phyloP scores from a whole-genome alignment of 2,329 filamentous ascomycete species.

The Colletotrichum godetiae region DNA sequence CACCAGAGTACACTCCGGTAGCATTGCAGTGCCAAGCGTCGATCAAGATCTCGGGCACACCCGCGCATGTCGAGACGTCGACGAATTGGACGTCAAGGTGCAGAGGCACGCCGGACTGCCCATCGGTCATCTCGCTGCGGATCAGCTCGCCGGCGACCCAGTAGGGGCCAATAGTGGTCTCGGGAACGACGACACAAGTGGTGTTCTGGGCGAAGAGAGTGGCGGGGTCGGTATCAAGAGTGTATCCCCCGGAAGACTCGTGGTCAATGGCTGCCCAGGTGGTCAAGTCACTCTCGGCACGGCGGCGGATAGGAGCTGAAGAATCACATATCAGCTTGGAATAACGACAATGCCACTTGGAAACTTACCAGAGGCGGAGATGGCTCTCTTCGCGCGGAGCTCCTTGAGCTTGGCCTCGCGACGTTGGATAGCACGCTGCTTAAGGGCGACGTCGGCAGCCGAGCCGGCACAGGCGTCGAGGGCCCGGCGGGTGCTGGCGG shows the following conservation, averaged over 20 bases:
- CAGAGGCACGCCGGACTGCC: not conserved
- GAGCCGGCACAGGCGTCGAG: not conserved
- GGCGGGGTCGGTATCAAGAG: not conserved
- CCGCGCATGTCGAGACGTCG: slow-evolving; percentile 6
- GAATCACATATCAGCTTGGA: not conserved
- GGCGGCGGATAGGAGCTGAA: not conserved
- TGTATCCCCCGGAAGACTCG: not conserved
- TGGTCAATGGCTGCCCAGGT: not conserved
- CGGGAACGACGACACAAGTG: not conserved
- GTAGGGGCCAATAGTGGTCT: not conserved
- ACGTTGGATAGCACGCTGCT: slow-evolving; percentile 3
- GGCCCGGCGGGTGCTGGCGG: not conserved
- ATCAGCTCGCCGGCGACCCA: slow-evolving; percentile 12
- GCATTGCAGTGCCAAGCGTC: slow-evolving; percentile 9
- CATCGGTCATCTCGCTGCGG: slow-evolving; percentile 10
- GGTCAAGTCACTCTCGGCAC: not conserved
- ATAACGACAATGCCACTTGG: too few species aligned
- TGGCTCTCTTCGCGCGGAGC: not conserved
- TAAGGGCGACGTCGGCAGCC: not conserved
- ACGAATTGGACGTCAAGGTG: slow-evolving; percentile 13
- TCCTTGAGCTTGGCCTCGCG: slow-evolving; percentile 4
- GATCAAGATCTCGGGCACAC: not conserved
- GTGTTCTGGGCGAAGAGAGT: not conserved
- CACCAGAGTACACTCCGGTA: not conserved
- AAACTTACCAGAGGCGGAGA: not conserved